Conservation (phyloP, 1,284 basidiomycete species). For the Ganoderma boninense region DNA sequence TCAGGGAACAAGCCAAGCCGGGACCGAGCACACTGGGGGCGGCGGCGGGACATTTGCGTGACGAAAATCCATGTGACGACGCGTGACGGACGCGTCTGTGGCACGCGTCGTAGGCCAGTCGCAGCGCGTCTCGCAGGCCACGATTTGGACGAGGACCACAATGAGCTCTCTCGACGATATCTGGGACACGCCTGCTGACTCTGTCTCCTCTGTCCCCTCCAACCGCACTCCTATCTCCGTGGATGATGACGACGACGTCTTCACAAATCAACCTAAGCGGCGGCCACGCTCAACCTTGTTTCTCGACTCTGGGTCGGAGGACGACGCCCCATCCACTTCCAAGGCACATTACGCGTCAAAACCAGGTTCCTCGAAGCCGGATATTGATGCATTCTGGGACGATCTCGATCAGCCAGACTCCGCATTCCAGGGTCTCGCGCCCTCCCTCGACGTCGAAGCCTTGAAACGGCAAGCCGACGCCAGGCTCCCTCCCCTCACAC, state of each 20-base stretch:
- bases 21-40: background rate
- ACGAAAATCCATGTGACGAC: slow-evolving; percentile 21
- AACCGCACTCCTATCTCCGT: background rate
- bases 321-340: slow-evolving; percentile 39
- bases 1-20: background rate
- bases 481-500: slow-evolving; percentile 41
- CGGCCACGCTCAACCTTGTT: slow-evolving; percentile 55
- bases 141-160: slow-evolving; percentile 35
- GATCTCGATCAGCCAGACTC: slow-evolving; percentile 51
- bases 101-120: slow-evolving; percentile 14
- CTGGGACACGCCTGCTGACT: slow-evolving; percentile 52
- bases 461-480: slow-evolving; percentile 63
- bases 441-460: slow-evolving; percentile 58
- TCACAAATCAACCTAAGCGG: slow-evolving; percentile 27
- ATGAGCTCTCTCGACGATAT: slow-evolving; percentile 48
- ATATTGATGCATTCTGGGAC: slow-evolving; percentile 72
- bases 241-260: slow-evolving; percentile 20
- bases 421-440: slow-evolving; percentile 52
- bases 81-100: slow-evolving; percentile 32
- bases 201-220: slow-evolving; percentile 29
- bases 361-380: slow-evolving; percentile 39
- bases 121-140: slow-evolving; percentile 23
- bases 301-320: slow-evolving; percentile 58
- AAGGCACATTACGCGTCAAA: slow-evolving; percentile 31
- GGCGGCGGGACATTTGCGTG: slow-evolving; percentile 8